These are phyloP conservation scores for Eimeria praecox DNA, from an alignment of 169 alveolate species.

Conservation along the genomic window DNA sequence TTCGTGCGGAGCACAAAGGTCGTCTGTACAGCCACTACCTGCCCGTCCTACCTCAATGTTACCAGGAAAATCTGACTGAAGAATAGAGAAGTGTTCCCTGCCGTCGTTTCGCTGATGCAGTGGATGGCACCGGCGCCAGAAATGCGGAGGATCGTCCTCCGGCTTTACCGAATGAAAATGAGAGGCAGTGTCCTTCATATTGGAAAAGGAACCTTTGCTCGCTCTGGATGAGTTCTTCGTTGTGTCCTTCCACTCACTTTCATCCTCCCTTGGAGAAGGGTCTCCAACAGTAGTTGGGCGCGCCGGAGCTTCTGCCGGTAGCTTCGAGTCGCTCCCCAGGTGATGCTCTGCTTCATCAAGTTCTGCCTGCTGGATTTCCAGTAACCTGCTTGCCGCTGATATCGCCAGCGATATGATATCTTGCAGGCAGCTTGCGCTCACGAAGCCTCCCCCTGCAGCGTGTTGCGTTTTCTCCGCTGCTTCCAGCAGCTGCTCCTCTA, in stretches of 20 bases:
- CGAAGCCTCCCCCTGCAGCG: conserved; percentile 55
- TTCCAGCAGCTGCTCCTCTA: conserved; percentile 49
- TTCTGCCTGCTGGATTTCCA: conserved; percentile 25
- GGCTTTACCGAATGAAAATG: not conserved
- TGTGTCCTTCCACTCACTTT: not conserved
- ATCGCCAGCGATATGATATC: not conserved
- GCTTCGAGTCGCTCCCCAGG: not conserved
- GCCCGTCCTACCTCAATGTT: not conserved
- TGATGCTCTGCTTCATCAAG: not conserved
- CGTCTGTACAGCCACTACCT: not conserved
- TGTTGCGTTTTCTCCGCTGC: conserved; percentile 11
- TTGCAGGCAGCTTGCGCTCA: not conserved
- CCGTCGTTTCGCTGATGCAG: not conserved
- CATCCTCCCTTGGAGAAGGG: not conserved
- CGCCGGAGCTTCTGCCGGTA: not conserved
- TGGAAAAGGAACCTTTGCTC: not conserved
- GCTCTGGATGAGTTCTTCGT: not conserved
- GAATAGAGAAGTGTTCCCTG: not conserved
- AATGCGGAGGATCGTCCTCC: not conserved
- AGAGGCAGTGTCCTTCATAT: not conserved
- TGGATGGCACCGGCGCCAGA: not conserved
- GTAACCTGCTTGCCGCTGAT: conserved; percentile 1
- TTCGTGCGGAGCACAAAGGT: not conserved
- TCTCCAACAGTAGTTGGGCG: not conserved
- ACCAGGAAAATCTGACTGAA: not conserved